Evolutionary conservation across 2,329 filamentous ascomycete species (phyloP), one percentile per base, ranked within the genome.

Genomic region (Tolypocladium nubicola): DNA sequence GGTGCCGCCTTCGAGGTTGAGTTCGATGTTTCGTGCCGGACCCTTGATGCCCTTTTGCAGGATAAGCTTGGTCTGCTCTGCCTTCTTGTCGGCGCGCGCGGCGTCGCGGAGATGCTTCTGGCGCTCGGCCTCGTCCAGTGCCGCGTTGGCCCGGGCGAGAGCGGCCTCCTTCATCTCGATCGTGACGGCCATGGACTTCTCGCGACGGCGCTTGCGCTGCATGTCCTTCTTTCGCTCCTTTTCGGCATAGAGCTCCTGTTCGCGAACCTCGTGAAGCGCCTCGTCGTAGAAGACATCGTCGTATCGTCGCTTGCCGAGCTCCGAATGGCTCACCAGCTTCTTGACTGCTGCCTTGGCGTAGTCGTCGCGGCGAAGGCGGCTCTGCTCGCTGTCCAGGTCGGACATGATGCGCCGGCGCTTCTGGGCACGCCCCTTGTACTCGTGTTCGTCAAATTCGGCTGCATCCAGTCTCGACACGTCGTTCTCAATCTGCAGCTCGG

Each of bases 141-240:
- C 88, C 56, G 86, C 83, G 58, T 87, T 82, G 11, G 92, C 90
- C 62, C 87, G 87, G 61, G 87, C 85, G 50, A 96, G 78, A 4
- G 90, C 89, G 4, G 88, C 84, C 61, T 94, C 89, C 75, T 95
- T 94, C 69, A 91, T 87, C 69, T 97, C 93, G 65, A 95, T 88
- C 8, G 91, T 93, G 59, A 95, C 88, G 4, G 91, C 91, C 79
- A 97, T 91, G 5, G 93, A 96, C 76, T 97, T 97, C 71, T 97
- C 93, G 21, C 94, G 88, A 49, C 94, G 87, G 59, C 94, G 85
- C 76, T 97, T 99, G 61, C 94, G 88, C 71, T 99, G 94, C 90
- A 99, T 97, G 68, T 99, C 94, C 77, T 99, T 99, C 78, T 99
- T 99, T 62, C 94, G 90, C 74, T 99, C 94, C 75, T 99, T 99